phyloP scores from a whole-genome alignment of 192 early-diverging fungal genomes.

The Rhizoclosmatium globosum region DNA sequence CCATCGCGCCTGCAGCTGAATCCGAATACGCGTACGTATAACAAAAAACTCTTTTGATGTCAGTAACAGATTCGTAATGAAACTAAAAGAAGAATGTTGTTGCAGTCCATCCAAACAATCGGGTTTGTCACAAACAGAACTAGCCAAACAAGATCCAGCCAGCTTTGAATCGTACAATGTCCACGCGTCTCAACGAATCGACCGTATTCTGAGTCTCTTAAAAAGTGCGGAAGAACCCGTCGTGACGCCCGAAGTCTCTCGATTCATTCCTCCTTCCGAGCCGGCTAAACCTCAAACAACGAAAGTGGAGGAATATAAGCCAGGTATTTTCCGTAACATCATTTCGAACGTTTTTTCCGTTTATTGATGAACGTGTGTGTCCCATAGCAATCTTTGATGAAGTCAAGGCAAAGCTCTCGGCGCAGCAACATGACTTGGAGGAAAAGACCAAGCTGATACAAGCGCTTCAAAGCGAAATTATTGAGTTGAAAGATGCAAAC shows the following conservation, averaged over 20 bases:
- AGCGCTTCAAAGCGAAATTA: constrained; percentile 55
- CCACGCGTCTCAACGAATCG: constrained; percentile 46
- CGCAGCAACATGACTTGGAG: constrained; percentile 63
- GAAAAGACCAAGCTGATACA: constrained; percentile 51
- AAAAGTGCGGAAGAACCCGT: constrained; percentile 54
- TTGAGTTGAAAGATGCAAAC: constrained; percentile 45
- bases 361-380: no score
- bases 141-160: neutral
- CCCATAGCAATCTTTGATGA: constrained; percentile 55
- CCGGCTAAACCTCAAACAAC: neutral
- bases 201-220: constrained; percentile 58
- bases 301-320: constrained; percentile 4
- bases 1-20: constrained; percentile 12
- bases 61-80: neutral
- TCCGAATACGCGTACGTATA: neutral
- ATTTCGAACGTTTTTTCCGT: no score
- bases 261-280: no score
- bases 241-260: no score
- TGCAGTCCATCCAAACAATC: neutral
- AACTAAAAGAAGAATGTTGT: no score
- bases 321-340: constrained; percentile 12
- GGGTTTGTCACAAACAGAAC: no score
- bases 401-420: constrained; percentile 63
- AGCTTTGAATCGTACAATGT: constrained; percentile 18
- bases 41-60: no score